Evolutionary conservation across 2,329 filamentous ascomycete species (phyloP).

Genomic region (Stagonosporopsis vannaccii): DNA sequence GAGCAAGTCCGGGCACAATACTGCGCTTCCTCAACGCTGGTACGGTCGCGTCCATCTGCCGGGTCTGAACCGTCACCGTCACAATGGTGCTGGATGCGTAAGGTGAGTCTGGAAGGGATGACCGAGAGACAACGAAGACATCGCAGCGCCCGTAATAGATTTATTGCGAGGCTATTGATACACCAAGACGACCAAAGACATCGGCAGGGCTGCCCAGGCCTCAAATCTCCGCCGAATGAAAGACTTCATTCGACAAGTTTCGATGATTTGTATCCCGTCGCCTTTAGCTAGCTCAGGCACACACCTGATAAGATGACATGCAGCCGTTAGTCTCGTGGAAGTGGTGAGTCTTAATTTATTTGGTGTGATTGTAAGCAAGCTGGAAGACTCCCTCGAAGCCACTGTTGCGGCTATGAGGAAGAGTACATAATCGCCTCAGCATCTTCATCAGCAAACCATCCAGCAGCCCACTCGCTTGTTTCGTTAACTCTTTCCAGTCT

Average conservation of each 20-base stretch:
- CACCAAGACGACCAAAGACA: neutral
- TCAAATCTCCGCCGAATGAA: neutral
- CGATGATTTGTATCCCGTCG: conserved; percentile 2
- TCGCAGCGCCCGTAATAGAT: conserved; percentile 5
- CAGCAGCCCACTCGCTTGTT: conserved; percentile 30
- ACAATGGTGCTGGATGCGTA: conserved; percentile 13
- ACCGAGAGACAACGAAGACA: conserved; percentile 9
- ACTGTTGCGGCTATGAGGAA: neutral
- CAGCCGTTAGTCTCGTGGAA: neutral
- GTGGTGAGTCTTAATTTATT: conserved; percentile 9
- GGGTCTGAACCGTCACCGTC: conserved; percentile 4
- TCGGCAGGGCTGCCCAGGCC: neutral
- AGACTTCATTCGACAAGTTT: conserved; percentile 1
- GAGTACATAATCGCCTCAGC: conserved; percentile 4
- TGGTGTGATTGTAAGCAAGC: neutral
- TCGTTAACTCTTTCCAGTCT: conserved; percentile 16
- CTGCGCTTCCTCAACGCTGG: conserved; percentile 8
- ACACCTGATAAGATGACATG: conserved; percentile 1
- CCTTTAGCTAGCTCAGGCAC: conserved; percentile 1
- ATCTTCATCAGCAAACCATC: conserved; percentile 14
- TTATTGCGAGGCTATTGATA: conserved; percentile 1
- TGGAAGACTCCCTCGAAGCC: conserved; percentile 10
- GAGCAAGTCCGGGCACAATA: conserved; percentile 7
- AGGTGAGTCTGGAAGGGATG: conserved; percentile 9
- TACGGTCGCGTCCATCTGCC: neutral